Base-by-base conservation (phyloP, 2,329 filamentous ascomycete genomes). In the Dryadomyces quercivorus region DNA sequence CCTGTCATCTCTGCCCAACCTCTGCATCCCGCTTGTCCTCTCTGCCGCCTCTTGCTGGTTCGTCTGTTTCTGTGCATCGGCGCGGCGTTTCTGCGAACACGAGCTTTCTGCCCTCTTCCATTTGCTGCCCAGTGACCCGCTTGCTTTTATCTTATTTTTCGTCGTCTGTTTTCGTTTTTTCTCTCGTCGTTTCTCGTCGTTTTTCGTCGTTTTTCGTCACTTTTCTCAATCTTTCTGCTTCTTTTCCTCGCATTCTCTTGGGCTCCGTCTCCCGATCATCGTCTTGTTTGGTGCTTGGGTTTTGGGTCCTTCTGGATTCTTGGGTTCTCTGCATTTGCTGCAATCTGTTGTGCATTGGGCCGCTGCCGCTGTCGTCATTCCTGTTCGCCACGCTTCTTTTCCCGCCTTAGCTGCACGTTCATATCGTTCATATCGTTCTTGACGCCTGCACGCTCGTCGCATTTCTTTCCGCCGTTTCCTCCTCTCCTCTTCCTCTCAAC, bases 191-290 rank as follows among this genome's bases (percentile, higher is more conserved):
- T 56, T 21, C 40, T 44, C 38, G 40, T 22, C 10, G 54, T 36
- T 52, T 16, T 38, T 40, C 43, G 34, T 61, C n/a, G n/a, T 60
- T 72, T 18, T 46, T 48, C 18, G 54, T 52, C 52, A 15, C 52
- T 45, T 31, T 15, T 10, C 10, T 38, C 5, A 3, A 10, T 47
- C 9, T 47, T 21, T 47, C 26, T 31, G 26, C 26, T 5, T 15
- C 45, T 26, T 6, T 47, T 31, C 45, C 10, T n/a, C 20, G 18
- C 21, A 26, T 26, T 47, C 22, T 13, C 13, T 34, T 49, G 46
- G 12, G 12, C 12, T 42, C 38, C 12, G 16, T 13, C 38, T 47
- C 18, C 26, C 45, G 21, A 22, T 47, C 36, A 36, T 50, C 9
- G 34, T 36, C 26, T 36, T 50, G 47, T 50, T 50, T 36, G 5